Conservation (phyloP, 1,284 basidiomycete genomes). For the Earliella scabrosa region DNA sequence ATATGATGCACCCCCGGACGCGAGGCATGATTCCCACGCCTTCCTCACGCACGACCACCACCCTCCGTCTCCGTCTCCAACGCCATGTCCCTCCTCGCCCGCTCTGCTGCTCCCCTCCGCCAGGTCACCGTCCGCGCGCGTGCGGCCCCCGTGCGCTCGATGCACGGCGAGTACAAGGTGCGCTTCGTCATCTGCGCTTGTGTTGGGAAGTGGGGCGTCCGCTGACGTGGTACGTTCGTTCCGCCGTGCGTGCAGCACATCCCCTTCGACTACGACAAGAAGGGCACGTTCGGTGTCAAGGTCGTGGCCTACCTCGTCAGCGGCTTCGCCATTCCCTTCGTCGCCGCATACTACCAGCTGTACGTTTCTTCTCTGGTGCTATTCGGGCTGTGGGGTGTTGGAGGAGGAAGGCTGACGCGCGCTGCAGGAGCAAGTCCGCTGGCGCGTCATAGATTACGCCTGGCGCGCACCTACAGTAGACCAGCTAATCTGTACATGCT, state of each 20-base stretch:
- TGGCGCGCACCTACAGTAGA: constrained; percentile 18
- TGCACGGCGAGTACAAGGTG: constrained; percentile 63
- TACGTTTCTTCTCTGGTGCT: too few relatives aligned
- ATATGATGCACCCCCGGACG: not conserved
- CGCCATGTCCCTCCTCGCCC: constrained; percentile 37
- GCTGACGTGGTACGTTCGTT: constrained; percentile 9
- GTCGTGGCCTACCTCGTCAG: constrained; percentile 52
- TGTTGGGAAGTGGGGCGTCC: not conserved
- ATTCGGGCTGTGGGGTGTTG: too few relatives aligned
- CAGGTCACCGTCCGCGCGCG: constrained; percentile 32
- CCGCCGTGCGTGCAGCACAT: constrained; percentile 52
- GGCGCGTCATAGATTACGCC: constrained; percentile 18
- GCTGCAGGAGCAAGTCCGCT: constrained; percentile 26
- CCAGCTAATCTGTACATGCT: constrained; percentile 18
- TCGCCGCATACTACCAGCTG: constrained; percentile 68
- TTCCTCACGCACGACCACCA: constrained; percentile 15
- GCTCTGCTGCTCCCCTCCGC: constrained; percentile 33
- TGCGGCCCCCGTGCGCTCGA: constrained; percentile 27
- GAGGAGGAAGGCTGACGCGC: constrained; percentile 2
- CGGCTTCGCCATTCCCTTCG: constrained; percentile 72
- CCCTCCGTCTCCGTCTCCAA: too few relatives aligned
- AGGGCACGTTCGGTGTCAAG: constrained; percentile 61
- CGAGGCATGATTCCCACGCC: constrained; percentile 18
- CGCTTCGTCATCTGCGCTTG: constrained; percentile 19
- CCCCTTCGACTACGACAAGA: constrained; percentile 68